These are phyloP conservation scores for Kodamaea alishanica DNA, from an alignment of 1,139 yeast species.

Conservation along the genomic window DNA sequence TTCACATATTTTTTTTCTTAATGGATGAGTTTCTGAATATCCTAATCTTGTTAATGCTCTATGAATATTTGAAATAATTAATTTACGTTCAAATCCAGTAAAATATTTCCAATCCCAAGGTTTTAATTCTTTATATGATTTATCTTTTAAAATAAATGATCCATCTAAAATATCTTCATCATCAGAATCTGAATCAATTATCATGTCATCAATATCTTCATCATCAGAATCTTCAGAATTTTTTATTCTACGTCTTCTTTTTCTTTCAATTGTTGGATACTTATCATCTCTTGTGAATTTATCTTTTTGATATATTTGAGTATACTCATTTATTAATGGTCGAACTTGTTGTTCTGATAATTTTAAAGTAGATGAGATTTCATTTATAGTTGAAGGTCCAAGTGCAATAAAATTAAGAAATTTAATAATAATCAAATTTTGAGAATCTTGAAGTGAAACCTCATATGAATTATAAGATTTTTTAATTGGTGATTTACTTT, in stretches of 20 bases:
- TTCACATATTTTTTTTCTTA: constrained; percentile 35
- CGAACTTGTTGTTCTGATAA: constrained; percentile 8
- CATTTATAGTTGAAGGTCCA: constrained; percentile 33
- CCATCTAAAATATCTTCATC: constrained; percentile 8
- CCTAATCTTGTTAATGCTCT: constrained; percentile 44
- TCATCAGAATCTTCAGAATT: constrained; percentile 9
- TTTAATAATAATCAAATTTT: constrained; percentile 19
- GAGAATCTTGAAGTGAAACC: constrained; percentile 20
- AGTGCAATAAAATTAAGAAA: constrained; percentile 36
- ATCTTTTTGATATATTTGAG: constrained; percentile 32
- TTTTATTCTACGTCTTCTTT: constrained; percentile 8
- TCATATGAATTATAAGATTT: constrained; percentile 17
- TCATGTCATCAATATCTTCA: constrained; percentile 11
- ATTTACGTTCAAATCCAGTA: constrained; percentile 30
- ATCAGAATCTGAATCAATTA: constrained; percentile 12
- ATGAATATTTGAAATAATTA: constrained; percentile 33
- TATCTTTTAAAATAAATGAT: constrained; percentile 34
- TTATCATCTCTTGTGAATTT: constrained; percentile 34
- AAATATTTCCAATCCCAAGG: constrained; percentile 41
- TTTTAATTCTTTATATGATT: constrained; percentile 38
- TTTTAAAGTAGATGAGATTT: constrained; percentile 13
- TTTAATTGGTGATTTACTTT: constrained; percentile 5
- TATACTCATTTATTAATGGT: constrained; percentile 15
- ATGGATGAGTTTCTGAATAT: constrained; percentile 44
- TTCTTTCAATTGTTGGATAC: constrained; percentile 24